Evolutionary conservation across 148 eudicot genomes (phyloP), one percentile per base, ranked within the genome.

Genomic region (Chenopodium suecicum): DNA sequence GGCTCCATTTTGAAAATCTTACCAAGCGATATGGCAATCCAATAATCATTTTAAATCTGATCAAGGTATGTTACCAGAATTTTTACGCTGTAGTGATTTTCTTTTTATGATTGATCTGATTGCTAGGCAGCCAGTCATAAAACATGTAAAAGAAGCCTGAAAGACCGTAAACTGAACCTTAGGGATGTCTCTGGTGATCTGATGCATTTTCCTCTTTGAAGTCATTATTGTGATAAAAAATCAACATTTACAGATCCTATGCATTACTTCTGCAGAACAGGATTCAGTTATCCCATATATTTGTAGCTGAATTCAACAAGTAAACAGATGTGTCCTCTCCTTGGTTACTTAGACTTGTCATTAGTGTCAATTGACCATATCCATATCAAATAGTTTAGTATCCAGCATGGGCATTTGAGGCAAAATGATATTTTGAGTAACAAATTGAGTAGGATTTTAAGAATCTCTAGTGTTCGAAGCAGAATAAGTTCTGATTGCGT

Each of bases 1-100:
- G 92, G 85, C 98, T 95, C 81, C 99, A 95, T 83, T 95, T 95
- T 79, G 92, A 95, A 72, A 91, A 95, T 86, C 97, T 95, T 81
- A 92, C 83, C 75, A 76, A 85, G 87, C 89, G 99, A 94, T 95
- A 95, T 82, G 99, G 97, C 82, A 91, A 91, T 73, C 99, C 99
- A 44, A 89, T 95, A 71, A 95, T 95, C 78, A 92, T 95, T 74
- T 88, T 95, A 87, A 94, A 95, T 85, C 84, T 95, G 89, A 95
- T 95, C 56, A 95, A 95, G 99, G 98, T 92, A 84, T 84, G 71
- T 41, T 73, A 12, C 77, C 34, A 50, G 62, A 63, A 22, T 32
- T 25, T 29, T 80, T 9, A 29, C 48, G 41, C 17, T 7, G 46
- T 17, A 48, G 47, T 64, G 63, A 79, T 1, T 47, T 62, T 73